Conservation (phyloP, 2,329 filamentous ascomycete genomes). For the Pseudogymnoascus sp. region DNA sequence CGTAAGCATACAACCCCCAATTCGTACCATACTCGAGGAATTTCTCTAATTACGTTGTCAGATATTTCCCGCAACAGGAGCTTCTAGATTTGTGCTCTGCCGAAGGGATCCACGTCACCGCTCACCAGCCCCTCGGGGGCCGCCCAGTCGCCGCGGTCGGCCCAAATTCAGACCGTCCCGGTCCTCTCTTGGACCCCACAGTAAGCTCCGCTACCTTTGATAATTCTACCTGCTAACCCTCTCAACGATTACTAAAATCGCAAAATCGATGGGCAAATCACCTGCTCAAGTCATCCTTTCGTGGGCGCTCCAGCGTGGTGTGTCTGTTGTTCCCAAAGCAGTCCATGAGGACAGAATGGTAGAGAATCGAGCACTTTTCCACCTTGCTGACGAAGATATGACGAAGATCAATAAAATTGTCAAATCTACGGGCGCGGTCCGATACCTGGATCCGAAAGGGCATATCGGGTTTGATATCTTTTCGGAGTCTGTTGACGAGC, state of each 20-base stretch:
- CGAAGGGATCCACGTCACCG: constrained; percentile 48
- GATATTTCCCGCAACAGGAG: constrained; percentile 53
- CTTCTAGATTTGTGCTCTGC: constrained; percentile 58
- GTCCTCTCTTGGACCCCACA: not conserved
- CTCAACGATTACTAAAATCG: constrained; percentile 32
- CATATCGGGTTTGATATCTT: constrained; percentile 2
- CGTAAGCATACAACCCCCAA: constrained; percentile 42
- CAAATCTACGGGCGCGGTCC: not conserved
- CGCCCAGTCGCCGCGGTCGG: not conserved
- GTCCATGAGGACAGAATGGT: constrained; percentile 27
- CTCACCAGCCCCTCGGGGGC: not conserved
- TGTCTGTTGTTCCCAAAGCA: constrained; percentile 44
- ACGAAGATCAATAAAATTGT: not conserved
- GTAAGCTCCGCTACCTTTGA: not conserved
- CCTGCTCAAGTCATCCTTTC: constrained; percentile 38
- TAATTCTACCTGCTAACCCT: not conserved
- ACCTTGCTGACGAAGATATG: not conserved
- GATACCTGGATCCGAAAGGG: not conserved
- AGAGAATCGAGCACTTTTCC: not conserved
- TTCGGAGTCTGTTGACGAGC: not conserved
- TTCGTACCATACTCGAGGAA: not conserved
- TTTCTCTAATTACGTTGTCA: not conserved
- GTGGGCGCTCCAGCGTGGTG: constrained; percentile 41
- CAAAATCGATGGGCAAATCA: constrained; percentile 34
- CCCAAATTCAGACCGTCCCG: not conserved